These are phyloP conservation scores for Pythium coloratum DNA, from an alignment of 352 stramenopile genomes.

Conservation along the genomic window DNA sequence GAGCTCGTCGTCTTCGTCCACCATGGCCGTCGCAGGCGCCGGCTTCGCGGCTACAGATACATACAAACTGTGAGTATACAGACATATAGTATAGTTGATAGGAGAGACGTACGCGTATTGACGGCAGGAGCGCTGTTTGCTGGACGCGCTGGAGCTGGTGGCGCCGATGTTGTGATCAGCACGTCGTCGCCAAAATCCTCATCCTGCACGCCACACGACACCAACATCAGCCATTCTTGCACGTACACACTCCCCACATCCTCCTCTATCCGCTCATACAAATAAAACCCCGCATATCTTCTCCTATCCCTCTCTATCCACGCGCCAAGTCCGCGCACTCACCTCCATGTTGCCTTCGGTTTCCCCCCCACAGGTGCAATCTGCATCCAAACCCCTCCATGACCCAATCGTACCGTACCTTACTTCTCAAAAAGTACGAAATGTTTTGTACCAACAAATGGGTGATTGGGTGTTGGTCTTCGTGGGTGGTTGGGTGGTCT, in stretches of 20 bases:
- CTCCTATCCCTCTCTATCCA: not conserved
- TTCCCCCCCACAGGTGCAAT: not conserved
- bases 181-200: slow-evolving; percentile 83
- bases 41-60: slow-evolving; percentile 13
- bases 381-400: not conserved
- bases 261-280: not conserved
- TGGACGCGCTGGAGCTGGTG: not conserved
- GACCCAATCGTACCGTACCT: slow-evolving; percentile 2
- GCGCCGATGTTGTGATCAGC: slow-evolving; percentile 38
- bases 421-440: slow-evolving; percentile 12
- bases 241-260: not conserved
- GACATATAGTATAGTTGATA: not conserved
- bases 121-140: not conserved
- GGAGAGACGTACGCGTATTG: not conserved
- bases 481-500: slow-evolving; percentile 3
- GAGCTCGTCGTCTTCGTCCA: slow-evolving; percentile 72
- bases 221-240: not conserved
- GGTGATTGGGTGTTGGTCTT: not conserved
- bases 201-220: slow-evolving; percentile 37
- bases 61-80: not conserved
- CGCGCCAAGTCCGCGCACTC: not conserved
- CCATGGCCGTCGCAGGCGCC: slow-evolving; percentile 18
- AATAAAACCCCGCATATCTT: not conserved
- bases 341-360: slow-evolving; percentile 5
- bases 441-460: not conserved